Evolutionary conservation across 2,329 filamentous ascomycete species (phyloP).

Genomic region (Aureobasidium vineae): DNA sequence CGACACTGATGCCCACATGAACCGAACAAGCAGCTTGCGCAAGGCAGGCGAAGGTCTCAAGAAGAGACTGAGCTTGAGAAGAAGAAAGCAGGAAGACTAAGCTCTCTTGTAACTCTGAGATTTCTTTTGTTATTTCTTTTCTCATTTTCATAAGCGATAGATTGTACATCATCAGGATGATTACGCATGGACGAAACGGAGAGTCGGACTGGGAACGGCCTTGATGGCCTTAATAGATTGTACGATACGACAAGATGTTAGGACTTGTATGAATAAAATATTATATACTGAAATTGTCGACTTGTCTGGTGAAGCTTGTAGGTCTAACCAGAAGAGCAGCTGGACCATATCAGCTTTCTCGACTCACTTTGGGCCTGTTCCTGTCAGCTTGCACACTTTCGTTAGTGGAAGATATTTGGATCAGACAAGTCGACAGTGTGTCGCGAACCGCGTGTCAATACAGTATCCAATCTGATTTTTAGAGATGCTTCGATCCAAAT

Average conservation of each 20-base stretch:
- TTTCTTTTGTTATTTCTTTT: conserved; percentile 9
- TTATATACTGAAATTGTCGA: neutral
- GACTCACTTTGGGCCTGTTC: too few relatives aligned
- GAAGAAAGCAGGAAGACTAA: conserved; percentile 29
- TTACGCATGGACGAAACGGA: neutral
- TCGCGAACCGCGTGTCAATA: too few relatives aligned
- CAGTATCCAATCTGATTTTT: too few relatives aligned
- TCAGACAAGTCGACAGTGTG: too few relatives aligned
- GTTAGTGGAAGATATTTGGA: too few relatives aligned
- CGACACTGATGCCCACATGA: conserved; percentile 30
- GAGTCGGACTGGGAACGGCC: neutral
- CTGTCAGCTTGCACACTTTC: too few relatives aligned
- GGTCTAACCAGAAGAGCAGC: too few relatives aligned
- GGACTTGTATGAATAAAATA: conserved; percentile 5
- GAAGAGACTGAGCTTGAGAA: conserved; percentile 49
- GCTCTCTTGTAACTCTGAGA: neutral
- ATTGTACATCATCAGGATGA: conserved; percentile 15
- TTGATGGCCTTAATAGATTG: conserved; percentile 9
- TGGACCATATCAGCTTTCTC: too few relatives aligned
- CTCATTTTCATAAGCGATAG: conserved; percentile 3
- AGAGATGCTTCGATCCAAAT: too few relatives aligned
- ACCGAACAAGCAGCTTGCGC: conserved; percentile 39
- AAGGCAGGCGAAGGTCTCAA: conserved; percentile 43
- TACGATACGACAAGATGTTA: conserved; percentile 15
- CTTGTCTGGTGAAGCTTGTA: too few relatives aligned